These are phyloP conservation scores for Ophiostoma quercus DNA, from an alignment of 2,329 filamentous ascomycete genomes.

Conservation along the genomic window DNA sequence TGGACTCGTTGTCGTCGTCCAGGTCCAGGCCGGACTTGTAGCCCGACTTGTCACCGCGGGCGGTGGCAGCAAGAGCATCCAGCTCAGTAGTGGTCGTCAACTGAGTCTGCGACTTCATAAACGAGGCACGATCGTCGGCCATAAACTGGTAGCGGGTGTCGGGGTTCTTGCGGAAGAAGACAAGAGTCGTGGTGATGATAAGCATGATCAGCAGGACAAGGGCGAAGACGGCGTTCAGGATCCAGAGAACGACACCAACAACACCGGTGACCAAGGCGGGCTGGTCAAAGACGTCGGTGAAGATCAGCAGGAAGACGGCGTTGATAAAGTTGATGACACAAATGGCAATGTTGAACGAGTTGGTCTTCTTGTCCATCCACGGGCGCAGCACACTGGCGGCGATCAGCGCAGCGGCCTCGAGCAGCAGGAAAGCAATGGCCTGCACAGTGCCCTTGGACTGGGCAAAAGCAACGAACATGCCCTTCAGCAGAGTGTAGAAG, in stretches of 20 bases:
- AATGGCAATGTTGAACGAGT: conserved; percentile 83
- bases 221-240: conserved; percentile 73
- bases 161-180: conserved; percentile 77
- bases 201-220: conserved; percentile 73
- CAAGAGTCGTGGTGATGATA: conserved; percentile 58
- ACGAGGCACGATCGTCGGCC: conserved; percentile 81
- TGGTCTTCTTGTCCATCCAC: conserved; percentile 96
- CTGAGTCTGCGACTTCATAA: conserved; percentile 82
- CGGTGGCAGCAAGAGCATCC: conserved; percentile 75
- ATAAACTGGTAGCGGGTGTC: conserved; percentile 84
- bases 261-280: conserved; percentile 73
- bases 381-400: conserved; percentile 68
- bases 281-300: conserved; percentile 74
- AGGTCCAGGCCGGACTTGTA: conserved; percentile 58
- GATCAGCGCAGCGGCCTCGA: conserved; percentile 69
- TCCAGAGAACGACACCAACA: conserved; percentile 78
- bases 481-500: conserved; percentile 68
- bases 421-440: conserved; percentile 68
- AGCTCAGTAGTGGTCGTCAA: conserved; percentile 67
- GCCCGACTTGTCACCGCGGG: conserved; percentile 65
- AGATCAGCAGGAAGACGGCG: conserved; percentile 72
- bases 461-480: conserved; percentile 73
- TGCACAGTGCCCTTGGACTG: conserved; percentile 64
- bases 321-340: conserved; percentile 77
- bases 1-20: conserved; percentile 66